Evolutionary conservation across 2,329 filamentous ascomycete genomes (phyloP).

Genomic region (Cryphonectria radicalis): DNA sequence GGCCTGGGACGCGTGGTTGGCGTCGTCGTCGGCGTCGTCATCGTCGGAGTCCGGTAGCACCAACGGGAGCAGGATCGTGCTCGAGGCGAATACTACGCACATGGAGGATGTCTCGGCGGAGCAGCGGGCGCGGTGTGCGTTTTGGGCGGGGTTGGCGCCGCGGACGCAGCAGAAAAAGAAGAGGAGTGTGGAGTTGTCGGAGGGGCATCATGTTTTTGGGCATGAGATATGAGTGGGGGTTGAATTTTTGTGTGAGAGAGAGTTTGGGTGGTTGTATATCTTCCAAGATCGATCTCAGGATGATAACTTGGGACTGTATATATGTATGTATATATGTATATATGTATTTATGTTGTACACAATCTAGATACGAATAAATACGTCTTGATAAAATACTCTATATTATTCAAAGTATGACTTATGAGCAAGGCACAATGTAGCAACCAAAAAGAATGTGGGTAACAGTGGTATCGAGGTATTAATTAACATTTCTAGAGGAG

Average conservation of each 20-base stretch:
- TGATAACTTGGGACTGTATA: background rate
- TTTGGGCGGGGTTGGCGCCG: constrained; percentile 46
- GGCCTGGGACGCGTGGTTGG: constrained; percentile 47
- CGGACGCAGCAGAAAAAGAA: constrained; percentile 40
- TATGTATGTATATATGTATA: background rate
- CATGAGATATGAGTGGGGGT: background rate
- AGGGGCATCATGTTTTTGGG: constrained; percentile 36
- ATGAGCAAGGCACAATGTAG: too few relatives aligned
- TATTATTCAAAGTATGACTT: too few relatives aligned
- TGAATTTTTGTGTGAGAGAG: background rate
- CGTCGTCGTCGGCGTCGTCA: constrained; percentile 16
- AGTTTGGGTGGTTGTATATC: too few relatives aligned
- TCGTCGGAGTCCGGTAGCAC: constrained; percentile 9
- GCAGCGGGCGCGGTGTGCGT: constrained; percentile 44
- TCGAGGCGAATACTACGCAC: constrained; percentile 45
- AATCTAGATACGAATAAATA: too few relatives aligned
- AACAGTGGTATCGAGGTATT: background rate
- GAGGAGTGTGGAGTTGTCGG: constrained; percentile 12
- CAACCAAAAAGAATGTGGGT: background rate
- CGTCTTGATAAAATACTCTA: too few relatives aligned
- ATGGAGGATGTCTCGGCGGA: constrained; percentile 45
- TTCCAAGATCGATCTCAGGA: too few relatives aligned
- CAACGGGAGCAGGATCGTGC: constrained; percentile 41
- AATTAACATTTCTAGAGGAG: background rate
- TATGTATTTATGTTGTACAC: too few relatives aligned